These are phyloP conservation scores for Amphicarpaea edgeworthii DNA, from an alignment of 306 rosid species.

Conservation along the genomic window DNA sequence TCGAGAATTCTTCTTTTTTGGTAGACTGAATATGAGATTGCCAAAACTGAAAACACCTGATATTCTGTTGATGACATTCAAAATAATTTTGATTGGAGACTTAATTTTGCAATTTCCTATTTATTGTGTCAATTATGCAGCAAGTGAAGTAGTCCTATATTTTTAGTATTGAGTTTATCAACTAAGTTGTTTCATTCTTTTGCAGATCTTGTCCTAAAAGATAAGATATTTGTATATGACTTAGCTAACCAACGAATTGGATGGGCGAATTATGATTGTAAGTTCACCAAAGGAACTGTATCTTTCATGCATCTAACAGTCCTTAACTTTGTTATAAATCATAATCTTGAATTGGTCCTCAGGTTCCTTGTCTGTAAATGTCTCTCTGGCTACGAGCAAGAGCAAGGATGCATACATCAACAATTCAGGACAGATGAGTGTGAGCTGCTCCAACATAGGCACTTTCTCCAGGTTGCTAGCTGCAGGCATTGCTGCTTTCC, in stretches of 20 bases:
- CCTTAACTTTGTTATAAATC: conserved; percentile 5
- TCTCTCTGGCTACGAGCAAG: conserved; percentile 76
- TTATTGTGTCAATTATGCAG: conserved; percentile 3
- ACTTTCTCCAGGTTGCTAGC: conserved; percentile 58
- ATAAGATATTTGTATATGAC: conserved; percentile 91
- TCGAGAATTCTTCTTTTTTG: not conserved
- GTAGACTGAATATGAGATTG: conserved; percentile 24
- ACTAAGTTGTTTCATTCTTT: conserved; percentile 36
- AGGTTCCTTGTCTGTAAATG: conserved; percentile 91
- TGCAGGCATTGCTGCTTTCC: conserved; percentile 51
- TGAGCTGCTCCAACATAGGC: conserved; percentile 61
- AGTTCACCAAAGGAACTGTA: conserved; percentile 50
- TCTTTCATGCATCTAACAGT: conserved; percentile 17
- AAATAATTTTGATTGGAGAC: conserved; percentile 7
- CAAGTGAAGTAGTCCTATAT: not conserved
- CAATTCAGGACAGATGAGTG: conserved; percentile 69
- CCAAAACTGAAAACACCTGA: conserved; percentile 13
- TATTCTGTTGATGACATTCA: conserved; percentile 16
- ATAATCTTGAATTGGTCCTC: conserved; percentile 41
- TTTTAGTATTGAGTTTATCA: conserved; percentile 25
- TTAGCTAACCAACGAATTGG: conserved; percentile 80
- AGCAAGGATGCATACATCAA: conserved; percentile 75
- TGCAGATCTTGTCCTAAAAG: conserved; percentile 95
- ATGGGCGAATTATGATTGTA: conserved; percentile 91
- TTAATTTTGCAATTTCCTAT: conserved; percentile 33